Base-by-base conservation (phyloP, 228 moss, liverwort and hornwort species). In the Sphagnum magellanicum region DNA sequence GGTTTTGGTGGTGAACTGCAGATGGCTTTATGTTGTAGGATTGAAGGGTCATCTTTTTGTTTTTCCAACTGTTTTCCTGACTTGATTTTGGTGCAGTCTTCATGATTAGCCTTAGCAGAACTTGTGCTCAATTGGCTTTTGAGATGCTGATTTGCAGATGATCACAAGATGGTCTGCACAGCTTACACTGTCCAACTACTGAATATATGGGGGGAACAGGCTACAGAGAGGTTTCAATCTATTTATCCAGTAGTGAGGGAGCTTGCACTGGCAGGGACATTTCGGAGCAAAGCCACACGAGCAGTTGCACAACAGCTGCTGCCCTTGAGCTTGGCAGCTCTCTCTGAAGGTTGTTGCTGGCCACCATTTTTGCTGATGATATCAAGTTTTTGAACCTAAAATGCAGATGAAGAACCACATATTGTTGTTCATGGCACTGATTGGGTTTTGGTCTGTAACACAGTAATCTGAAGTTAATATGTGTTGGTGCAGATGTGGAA, bases 271-370 rank as follows among this genome's bases (percentile, higher is more conserved):
- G 82, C 87, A 52, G 98, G 98, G 52, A 69, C 80, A 4, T 64
- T 65, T 48, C 88, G 84, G 60, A 94, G 89, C 74, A 98, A 93
- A 81, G 70, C 79, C 5, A 92, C 90, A 51, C 89, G 83, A 72
- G 90, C 92, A 61, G 94, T 94, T 50, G 92, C 98, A 53, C 98
- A 92, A 76, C 98, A 98, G 74, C 82, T 98, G 63, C 80, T 98
- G 64, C 87, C 92, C 15, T 74, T 92, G 71, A 83, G 87, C 67
- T 71, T 94, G 48, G 74, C 68, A 59, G 83, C 77, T 50, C 50
- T 89, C 62, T 92, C 87, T 48, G 87, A 92, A 83, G 98, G 98
- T 92, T 59, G 52, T 32, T 32, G 32, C 3, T 32, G 32, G 32
- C 32, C 32, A 32, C 32, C 32, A 32, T 32, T 32, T 32, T 32